A percentile compares a stretch with the other conserved stretches of the same genome.
Conservation (phyloP, 2,329 filamentous ascomycete species). For the Rutstroemia sp. region DNA sequence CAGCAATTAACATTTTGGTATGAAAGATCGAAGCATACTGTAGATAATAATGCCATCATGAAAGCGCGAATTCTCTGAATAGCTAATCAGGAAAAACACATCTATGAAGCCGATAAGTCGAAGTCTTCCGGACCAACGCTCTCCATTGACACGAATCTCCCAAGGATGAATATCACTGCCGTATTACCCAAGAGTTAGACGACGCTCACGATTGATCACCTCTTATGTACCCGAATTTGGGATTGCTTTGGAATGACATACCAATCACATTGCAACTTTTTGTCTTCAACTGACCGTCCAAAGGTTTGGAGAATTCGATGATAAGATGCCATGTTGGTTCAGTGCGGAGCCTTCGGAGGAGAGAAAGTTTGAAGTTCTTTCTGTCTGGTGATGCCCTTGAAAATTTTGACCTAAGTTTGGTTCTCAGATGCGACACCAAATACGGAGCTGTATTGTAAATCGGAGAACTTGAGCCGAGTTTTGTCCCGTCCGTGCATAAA, state of each 20-base stretch:
- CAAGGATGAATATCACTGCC: conserved; percentile 30
- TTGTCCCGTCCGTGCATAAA: too few species aligned
- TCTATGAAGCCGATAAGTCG: conserved; percentile 32
- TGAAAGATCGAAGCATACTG: conserved; percentile 1
- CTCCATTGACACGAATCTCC: conserved; percentile 29
- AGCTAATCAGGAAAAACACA: conserved; percentile 30
- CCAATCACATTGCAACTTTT: conserved; percentile 29
- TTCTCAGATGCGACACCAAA: too few species aligned
- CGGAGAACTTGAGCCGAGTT: too few species aligned
- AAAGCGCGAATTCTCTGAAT: conserved; percentile 28
- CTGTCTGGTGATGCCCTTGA: too few species aligned
- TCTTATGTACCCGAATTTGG: neutral
- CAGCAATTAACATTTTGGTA: neutral
- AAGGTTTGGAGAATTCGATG: conserved; percentile 29
- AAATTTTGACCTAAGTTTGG: too few species aligned
- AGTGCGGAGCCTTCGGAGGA: neutral
- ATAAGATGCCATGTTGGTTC: conserved; percentile 28
- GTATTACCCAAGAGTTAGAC: neutral
- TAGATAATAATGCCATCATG: conserved; percentile 24
- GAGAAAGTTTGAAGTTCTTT: neutral
- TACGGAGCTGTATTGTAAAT: too few species aligned
- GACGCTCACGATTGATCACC: neutral
- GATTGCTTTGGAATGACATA: conserved; percentile 9
- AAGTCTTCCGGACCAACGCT: conserved; percentile 29
- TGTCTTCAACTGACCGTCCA: conserved; percentile 27